These are phyloP conservation scores for Elsinoe arachidis DNA, from an alignment of 2,329 filamentous ascomycete genomes.

Conservation along the genomic window DNA sequence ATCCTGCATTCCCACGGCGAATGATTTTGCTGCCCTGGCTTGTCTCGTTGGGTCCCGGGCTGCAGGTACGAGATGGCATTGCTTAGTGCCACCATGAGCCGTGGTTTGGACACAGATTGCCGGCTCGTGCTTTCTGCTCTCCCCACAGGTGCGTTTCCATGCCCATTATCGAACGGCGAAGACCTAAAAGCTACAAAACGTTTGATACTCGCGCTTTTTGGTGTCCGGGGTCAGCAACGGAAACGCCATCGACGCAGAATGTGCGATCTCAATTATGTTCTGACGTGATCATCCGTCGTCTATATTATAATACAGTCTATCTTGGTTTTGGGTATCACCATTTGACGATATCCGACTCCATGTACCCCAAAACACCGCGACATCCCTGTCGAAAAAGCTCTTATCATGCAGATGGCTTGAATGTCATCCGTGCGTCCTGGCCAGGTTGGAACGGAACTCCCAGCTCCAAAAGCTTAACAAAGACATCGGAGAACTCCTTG, in stretches of 20 bases:
- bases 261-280: not conserved
- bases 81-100: not conserved
- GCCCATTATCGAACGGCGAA: slow-evolving; percentile 14
- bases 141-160: slow-evolving; percentile 9
- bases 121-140: not conserved
- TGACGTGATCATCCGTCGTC: not conserved
- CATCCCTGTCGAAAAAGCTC: not conserved
- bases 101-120: slow-evolving; percentile 1
- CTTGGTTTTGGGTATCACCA: not conserved
- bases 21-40: not conserved
- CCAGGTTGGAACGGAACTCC: slow-evolving; percentile 72
- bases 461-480: slow-evolving; percentile 81
- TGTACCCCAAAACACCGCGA: not conserved
- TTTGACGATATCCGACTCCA: not conserved
- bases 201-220: slow-evolving; percentile 3
- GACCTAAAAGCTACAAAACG: slow-evolving; percentile 6
- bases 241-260: slow-evolving; percentile 6
- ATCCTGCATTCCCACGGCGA: not conserved
- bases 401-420: slow-evolving; percentile 35
- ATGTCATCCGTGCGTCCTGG: slow-evolving; percentile 36
- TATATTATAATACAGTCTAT: not conserved
- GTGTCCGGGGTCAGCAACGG: not conserved
- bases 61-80: slow-evolving; percentile 8
- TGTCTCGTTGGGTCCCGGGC: not conserved
- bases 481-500: slow-evolving; percentile 75